phyloP scores from a whole-genome alignment of 345 rosid genomes.

The Boechera retrofracta region DNA sequence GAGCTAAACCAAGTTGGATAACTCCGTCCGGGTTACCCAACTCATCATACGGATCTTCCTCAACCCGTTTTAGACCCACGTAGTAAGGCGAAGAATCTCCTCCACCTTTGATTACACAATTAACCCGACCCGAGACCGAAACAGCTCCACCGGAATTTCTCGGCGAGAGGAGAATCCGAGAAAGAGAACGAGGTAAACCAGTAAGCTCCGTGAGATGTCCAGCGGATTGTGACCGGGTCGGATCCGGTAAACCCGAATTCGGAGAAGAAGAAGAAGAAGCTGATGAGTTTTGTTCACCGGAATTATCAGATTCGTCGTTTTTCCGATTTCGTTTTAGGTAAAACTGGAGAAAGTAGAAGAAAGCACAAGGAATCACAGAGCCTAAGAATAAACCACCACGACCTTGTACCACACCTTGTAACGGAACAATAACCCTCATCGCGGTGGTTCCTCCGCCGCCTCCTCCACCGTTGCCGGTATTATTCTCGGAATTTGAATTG shows the following conservation, averaged over 20 bases:
- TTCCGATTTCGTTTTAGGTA: slow-evolving; percentile 69
- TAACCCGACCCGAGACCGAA: slow-evolving; percentile 61
- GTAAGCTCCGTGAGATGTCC: slow-evolving; percentile 64
- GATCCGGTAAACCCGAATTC: slow-evolving; percentile 36
- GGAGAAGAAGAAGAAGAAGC: slow-evolving; percentile 26
- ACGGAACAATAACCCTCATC: slow-evolving; percentile 93
- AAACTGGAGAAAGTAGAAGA: slow-evolving; percentile 90
- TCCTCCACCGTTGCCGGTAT: too few species aligned
- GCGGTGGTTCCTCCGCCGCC: slow-evolving; percentile 61
- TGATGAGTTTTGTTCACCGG: slow-evolving; percentile 40
- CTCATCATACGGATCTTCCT: slow-evolving; percentile 76
- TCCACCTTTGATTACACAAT: slow-evolving; percentile 53
- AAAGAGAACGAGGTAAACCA: slow-evolving; percentile 60
- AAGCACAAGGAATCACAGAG: slow-evolving; percentile 90
- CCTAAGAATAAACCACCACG: slow-evolving; percentile 92
- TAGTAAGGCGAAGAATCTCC: slow-evolving; percentile 54
- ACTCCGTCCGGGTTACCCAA: slow-evolving; percentile 70
- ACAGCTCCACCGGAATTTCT: slow-evolving; percentile 67
- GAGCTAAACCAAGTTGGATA: slow-evolving; percentile 75
- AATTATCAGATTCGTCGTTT: slow-evolving; percentile 48
- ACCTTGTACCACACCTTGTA: slow-evolving; percentile 93
- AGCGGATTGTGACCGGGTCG: slow-evolving; percentile 55
- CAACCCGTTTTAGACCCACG: slow-evolving; percentile 59
- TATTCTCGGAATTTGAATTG: slow-evolving; percentile 42
- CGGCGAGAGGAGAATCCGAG: slow-evolving; percentile 73